phyloP scores from a whole-genome alignment of 768 basidiomycete species.

The Termitomyces titanicus region DNA sequence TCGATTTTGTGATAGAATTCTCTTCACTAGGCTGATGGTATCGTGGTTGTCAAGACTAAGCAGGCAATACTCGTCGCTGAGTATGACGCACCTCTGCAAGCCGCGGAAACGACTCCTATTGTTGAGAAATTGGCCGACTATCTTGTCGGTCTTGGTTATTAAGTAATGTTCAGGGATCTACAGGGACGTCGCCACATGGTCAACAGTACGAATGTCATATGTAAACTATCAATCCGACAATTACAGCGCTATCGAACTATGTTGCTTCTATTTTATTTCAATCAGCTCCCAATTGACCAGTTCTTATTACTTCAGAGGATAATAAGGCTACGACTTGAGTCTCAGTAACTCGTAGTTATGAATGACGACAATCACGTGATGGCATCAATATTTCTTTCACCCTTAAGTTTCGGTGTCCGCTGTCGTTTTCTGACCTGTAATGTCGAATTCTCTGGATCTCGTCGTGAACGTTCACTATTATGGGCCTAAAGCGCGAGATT shows the following conservation, averaged over 20 bases:
- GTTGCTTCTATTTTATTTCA: not conserved
- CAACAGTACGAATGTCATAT: slow-evolving; percentile 12
- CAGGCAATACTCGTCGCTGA: slow-evolving; percentile 82
- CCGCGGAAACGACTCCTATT: slow-evolving; percentile 58
- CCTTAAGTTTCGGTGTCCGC: not conserved
- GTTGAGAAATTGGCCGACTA: slow-evolving; percentile 78
- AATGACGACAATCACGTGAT: slow-evolving; percentile 13
- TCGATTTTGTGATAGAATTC: not conserved
- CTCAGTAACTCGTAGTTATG: too few species aligned
- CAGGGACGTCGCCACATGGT: not conserved
- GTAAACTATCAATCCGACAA: slow-evolving; percentile 14
- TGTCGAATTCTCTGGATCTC: slow-evolving; percentile 17
- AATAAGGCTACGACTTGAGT: too few species aligned
- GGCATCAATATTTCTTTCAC: too few species aligned
- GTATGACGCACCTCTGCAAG: slow-evolving; percentile 64
- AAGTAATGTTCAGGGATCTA: slow-evolving; percentile 20
- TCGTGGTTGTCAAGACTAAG: slow-evolving; percentile 71
- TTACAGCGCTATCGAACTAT: too few species aligned
- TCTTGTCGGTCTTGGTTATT: slow-evolving; percentile 58
- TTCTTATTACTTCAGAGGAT: too few species aligned
- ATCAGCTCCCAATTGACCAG: not conserved
- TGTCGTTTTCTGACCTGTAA: not conserved
- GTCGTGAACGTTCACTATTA: slow-evolving; percentile 30
- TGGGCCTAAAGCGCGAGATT: slow-evolving; percentile 32
- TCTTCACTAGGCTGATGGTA: slow-evolving; percentile 62